Percentiles rank a stretch among this genome's conserved stretches.
phyloP scores from a whole-genome alignment of 2,329 filamentous ascomycete species.

The Alternaria conjuncta region DNA sequence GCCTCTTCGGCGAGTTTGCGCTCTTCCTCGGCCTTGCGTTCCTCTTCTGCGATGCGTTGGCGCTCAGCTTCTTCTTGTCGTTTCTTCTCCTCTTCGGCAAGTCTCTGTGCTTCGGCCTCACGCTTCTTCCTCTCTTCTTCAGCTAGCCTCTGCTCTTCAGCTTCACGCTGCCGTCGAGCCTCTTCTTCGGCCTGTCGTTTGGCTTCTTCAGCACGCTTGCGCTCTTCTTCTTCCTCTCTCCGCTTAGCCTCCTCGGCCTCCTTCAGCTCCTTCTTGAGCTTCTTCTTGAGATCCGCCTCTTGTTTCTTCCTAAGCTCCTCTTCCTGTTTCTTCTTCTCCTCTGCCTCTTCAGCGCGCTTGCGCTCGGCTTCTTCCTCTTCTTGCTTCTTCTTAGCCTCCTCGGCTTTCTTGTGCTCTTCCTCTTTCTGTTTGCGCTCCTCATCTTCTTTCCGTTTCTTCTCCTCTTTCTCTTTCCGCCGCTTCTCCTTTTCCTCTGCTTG shows the following conservation, averaged over 20 bases:
- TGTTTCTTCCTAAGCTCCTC: background rate
- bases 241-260: slow-evolving; percentile 54
- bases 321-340: background rate
- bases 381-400: slow-evolving; percentile 7
- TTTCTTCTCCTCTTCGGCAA: slow-evolving; percentile 37
- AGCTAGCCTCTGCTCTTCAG: slow-evolving; percentile 53
- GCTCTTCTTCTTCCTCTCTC: slow-evolving; percentile 66
- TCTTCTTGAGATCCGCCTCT: slow-evolving; percentile 42
- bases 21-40: slow-evolving; percentile 32
- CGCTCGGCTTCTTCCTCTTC: slow-evolving; percentile 5
- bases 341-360: background rate
- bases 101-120: slow-evolving; percentile 50
- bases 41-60: slow-evolving; percentile 63
- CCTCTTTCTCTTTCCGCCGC: slow-evolving; percentile 7
- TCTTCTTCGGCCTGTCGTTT: slow-evolving; percentile 47
- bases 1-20: slow-evolving; percentile 50
- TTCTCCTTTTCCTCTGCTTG: slow-evolving; percentile 15
- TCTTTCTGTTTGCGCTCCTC: slow-evolving; percentile 10
- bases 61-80: slow-evolving; percentile 52
- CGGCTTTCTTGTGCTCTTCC: slow-evolving; percentile 20
- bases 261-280: slow-evolving; percentile 40
- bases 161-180: slow-evolving; percentile 51
- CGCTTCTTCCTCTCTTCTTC: slow-evolving; percentile 63
- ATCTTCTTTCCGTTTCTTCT: slow-evolving; percentile 5
- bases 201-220: slow-evolving; percentile 43